Base-by-base conservation (phyloP, 2,329 filamentous ascomycete genomes). In the Cucurbitaria berberidis region DNA sequence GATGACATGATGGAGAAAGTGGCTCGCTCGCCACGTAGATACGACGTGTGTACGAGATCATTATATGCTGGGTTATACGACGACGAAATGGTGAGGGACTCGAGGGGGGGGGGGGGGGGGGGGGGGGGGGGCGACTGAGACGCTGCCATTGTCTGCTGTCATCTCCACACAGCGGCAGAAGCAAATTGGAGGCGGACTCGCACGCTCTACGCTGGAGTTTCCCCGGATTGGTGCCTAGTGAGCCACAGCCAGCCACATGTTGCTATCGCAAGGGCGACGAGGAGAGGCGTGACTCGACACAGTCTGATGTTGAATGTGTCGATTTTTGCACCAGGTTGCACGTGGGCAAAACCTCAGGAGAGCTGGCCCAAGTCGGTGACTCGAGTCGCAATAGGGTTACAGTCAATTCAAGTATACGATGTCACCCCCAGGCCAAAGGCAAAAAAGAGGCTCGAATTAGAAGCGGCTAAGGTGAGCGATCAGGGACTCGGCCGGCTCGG, bases 1-100 rank as follows among this genome's bases (percentile, higher is more conserved):
- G 53, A 53, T 46, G 45, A 43, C 40, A 27, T 41, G 24, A 41
- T 29, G 22, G 24, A 30, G 24, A 39, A n/a, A 30, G 35, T 16
- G 36, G 38, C 52, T n/a, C n/a, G n/a, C 53, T 64, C 57, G 67
- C 64, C 62, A 69, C 66, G 49, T 55, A 58, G 47, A 53, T 34
- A 60, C 54, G 63, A 66, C 66, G 64, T 66, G 68, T 58, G 66
- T 70, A n/a, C n/a, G n/a, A 67, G 16, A 50, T 42, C 45, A 50
- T 54, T 26, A 56, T n/a, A 55, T 41, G 36, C 42, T 40, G n/a
- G n/a, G n/a, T 22, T 49, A 46, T 42, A 24, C 50, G 42, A 21
- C 38, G n/a, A 11, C 8, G 27, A 53, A 59, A n/a, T 57, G 21
- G 57, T 54, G 55, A 63, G 45, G 41, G 26, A n/a, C 35, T 44